Evolutionary conservation across 2,329 filamentous ascomycete genomes (phyloP).

Genomic region (Botrytis tulipae): DNA sequence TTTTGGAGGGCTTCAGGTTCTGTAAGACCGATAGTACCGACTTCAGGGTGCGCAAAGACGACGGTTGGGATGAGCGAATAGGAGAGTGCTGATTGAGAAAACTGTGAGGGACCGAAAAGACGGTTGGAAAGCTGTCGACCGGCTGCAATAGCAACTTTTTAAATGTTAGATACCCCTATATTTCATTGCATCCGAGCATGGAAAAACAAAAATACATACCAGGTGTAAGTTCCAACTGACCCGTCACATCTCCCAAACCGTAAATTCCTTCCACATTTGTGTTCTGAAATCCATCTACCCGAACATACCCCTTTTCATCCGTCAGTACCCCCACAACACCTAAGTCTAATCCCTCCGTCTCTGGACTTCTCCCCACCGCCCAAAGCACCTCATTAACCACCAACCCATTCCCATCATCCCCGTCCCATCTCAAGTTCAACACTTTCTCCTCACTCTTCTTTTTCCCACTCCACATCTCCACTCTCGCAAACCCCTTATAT

Average conservation of each 20-base stretch:
- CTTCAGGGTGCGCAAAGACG: conserved; percentile 51
- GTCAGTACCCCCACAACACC: conserved; percentile 45
- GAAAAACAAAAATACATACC: conserved; percentile 37
- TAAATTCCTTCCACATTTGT: conserved; percentile 48
- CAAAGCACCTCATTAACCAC: conserved; percentile 50
- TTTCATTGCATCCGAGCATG: neutral
- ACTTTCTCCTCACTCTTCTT: conserved; percentile 44
- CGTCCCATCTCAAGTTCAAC: conserved; percentile 43
- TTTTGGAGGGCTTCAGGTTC: conserved; percentile 48
- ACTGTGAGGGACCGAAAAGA: conserved; percentile 47
- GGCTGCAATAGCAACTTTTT: conserved; percentile 50
- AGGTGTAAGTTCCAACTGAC: conserved; percentile 50
- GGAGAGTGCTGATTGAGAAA: conserved; percentile 45
- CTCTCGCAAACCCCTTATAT: conserved; percentile 47
- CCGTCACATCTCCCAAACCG: conserved; percentile 51
- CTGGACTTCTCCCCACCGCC: conserved; percentile 49
- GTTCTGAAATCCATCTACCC: conserved; percentile 51
- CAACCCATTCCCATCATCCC: conserved; percentile 44
- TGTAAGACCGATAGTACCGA: conserved; percentile 49
- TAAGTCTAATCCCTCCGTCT: conserved; percentile 45
- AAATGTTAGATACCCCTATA: neutral
- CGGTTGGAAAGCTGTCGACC: conserved; percentile 50
- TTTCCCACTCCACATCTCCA: conserved; percentile 37
- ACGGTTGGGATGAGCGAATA: conserved; percentile 53
- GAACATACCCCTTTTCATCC: conserved; percentile 42